phyloP scores from a whole-genome alignment of 2,329 filamentous ascomycete species.

The Botryotinia globosa region DNA sequence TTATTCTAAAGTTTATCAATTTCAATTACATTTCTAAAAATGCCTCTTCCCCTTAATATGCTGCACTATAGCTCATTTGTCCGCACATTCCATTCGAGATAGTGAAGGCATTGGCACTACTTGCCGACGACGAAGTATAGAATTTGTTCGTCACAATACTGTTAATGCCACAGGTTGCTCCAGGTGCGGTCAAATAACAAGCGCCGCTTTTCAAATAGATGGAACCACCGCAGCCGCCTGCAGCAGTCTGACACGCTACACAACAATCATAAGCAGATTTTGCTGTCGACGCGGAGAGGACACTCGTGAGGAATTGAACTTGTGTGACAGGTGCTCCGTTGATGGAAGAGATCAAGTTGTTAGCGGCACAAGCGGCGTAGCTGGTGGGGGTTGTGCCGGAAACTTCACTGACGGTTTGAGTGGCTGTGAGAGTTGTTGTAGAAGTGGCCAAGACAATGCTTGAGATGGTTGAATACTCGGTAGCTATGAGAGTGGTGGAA shows the following conservation, averaged over 20 bases:
- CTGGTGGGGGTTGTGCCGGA: not conserved
- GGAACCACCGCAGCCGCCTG: not conserved
- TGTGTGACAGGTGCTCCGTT: not conserved
- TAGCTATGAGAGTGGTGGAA: not conserved
- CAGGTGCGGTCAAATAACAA: not conserved
- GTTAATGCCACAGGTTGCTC: not conserved
- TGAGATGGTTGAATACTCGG: not conserved
- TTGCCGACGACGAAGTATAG: not conserved
- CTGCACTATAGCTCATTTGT: not conserved
- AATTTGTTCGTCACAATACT: not conserved
- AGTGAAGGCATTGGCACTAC: not conserved
- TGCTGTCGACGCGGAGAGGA: not conserved
- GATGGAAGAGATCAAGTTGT: not conserved
- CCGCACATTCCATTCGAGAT: not conserved
- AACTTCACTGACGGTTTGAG: not conserved
- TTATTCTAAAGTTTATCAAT: not conserved
- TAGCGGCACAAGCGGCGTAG: not conserved
- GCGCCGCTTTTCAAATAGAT: not conserved
- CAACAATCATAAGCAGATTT: not conserved
- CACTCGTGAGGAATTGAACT: not conserved
- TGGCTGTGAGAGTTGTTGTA: not conserved
- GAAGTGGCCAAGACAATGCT: not conserved
- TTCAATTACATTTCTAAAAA: not conserved
- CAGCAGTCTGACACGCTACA: not conserved
- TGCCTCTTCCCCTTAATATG: not conserved